phyloP scores from a whole-genome alignment of 306 rosid species.

The Quercus robur region DNA sequence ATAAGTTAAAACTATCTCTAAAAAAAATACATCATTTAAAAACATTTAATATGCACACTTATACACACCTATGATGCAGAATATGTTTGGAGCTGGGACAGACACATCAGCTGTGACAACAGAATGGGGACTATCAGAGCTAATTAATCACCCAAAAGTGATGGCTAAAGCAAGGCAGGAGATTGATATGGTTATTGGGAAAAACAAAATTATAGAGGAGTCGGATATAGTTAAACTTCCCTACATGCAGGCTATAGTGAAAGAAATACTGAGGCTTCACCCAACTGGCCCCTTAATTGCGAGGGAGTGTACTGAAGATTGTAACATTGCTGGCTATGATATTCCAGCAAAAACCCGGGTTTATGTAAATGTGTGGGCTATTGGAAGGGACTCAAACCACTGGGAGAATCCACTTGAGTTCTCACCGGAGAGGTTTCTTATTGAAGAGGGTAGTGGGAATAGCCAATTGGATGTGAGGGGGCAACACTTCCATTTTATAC shows the following conservation, averaged over 20 bases:
- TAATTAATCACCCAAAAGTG: constrained; percentile 61
- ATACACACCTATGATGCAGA: constrained; percentile 21
- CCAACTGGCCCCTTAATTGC: constrained; percentile 67
- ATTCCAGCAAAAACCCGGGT: constrained; percentile 65
- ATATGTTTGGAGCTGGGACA: constrained; percentile 61
- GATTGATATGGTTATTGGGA: constrained; percentile 50
- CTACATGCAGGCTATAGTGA: constrained; percentile 68
- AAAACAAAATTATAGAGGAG: constrained; percentile 51
- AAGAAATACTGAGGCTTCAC: constrained; percentile 84
- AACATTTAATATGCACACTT: too few relatives aligned
- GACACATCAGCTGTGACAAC: constrained; percentile 51
- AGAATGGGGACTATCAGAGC: constrained; percentile 62
- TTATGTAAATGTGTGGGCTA: constrained; percentile 74
- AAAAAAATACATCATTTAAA: background rate
- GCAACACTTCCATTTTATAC: constrained; percentile 63
- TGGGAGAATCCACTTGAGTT: constrained; percentile 78
- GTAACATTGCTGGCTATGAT: constrained; percentile 51
- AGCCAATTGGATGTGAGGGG: constrained; percentile 61
- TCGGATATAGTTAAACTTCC: constrained; percentile 62
- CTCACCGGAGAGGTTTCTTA: constrained; percentile 61
- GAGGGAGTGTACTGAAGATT: constrained; percentile 52
- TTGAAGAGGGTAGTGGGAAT: constrained; percentile 35
- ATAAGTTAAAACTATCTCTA: too few relatives aligned
- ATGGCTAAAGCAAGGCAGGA: constrained; percentile 69
- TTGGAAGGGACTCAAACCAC: constrained; percentile 66